Evolutionary conservation across 208 protist species (phyloP).

Genomic region (Strigomonas culicis): DNA sequence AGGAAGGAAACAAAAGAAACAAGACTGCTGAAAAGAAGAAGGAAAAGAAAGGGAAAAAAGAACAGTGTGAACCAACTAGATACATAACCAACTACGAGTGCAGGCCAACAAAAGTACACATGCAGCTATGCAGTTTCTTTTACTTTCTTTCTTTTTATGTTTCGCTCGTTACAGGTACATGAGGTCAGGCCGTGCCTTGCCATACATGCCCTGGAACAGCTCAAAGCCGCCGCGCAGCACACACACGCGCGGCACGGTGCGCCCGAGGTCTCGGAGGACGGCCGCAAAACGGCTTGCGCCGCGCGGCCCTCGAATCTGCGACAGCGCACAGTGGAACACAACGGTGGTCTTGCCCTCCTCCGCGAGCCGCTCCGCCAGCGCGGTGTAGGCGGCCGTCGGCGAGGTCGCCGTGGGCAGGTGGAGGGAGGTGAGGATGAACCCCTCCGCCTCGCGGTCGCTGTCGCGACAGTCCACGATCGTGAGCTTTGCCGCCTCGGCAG

Average conservation of each 20-base stretch:
- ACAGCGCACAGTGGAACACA: slow-evolving; percentile 79
- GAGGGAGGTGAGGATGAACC: slow-evolving; percentile 52
- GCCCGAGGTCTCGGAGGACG: slow-evolving; percentile 17
- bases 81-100: background rate
- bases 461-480: slow-evolving; percentile 78
- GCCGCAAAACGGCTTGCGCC: slow-evolving; percentile 48
- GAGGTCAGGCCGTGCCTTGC: slow-evolving; percentile 37
- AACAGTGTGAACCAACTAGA: slow-evolving; percentile 10
- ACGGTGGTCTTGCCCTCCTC: slow-evolving; percentile 23
- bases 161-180: slow-evolving; percentile 25
- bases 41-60: slow-evolving; percentile 1
- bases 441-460: slow-evolving; percentile 39
- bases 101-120: background rate
- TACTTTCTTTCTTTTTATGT: slow-evolving; percentile 9
- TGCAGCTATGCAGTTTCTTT: background rate
- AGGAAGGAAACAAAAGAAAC: background rate
- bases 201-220: slow-evolving; percentile 52
- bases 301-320: slow-evolving; percentile 64
- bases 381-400: slow-evolving; percentile 9
- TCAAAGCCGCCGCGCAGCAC: slow-evolving; percentile 72
- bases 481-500: slow-evolving; percentile 16
- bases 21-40: background rate
- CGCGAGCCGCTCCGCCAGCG: slow-evolving; percentile 17
- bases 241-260: slow-evolving; percentile 39
- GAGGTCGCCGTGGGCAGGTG: slow-evolving; percentile 39